Evolutionary conservation across 495 filamentous ascomycete genomes (phyloP).

Genomic region (Aspergillus indologenus): DNA sequence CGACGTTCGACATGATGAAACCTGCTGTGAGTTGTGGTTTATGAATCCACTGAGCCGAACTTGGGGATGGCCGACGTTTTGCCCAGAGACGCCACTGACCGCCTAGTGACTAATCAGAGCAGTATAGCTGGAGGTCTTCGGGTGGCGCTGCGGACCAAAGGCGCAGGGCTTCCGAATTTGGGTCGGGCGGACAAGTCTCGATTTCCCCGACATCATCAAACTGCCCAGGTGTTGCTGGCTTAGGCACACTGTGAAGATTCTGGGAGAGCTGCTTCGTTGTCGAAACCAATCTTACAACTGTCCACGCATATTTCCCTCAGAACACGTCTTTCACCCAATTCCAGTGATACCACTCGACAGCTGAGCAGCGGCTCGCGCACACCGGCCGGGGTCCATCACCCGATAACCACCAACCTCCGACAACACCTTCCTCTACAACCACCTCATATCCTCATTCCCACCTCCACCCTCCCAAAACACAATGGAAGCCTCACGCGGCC

Average conservation of each 20-base stretch:
- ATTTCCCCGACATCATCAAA: not conserved
- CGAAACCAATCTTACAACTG: not conserved
- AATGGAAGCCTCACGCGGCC: constrained; percentile 94
- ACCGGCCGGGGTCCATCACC: not conserved
- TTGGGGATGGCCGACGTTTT: not conserved
- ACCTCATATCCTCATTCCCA: not conserved
- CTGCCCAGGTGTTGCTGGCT: not conserved
- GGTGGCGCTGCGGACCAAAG: constrained; percentile 24
- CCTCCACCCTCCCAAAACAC: constrained; percentile 13
- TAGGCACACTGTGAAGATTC: not conserved
- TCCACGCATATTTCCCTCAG: not conserved
- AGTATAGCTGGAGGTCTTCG: not conserved
- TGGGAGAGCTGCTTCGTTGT: not conserved
- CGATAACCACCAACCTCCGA: constrained; percentile 1
- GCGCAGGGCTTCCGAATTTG: constrained; percentile 23
- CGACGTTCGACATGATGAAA: constrained; percentile 42
- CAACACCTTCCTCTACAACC: not conserved
- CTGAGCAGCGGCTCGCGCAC: not conserved
- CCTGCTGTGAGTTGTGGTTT: not conserved
- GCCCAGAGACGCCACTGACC: not conserved
- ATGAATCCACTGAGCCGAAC: not conserved
- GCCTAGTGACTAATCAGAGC: not conserved
- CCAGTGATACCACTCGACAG: not conserved
- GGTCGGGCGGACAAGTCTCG: not conserved
- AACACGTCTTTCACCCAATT: not conserved